Base-by-base conservation (phyloP, 768 basidiomycete species). In the Hypholoma fasciculare region DNA sequence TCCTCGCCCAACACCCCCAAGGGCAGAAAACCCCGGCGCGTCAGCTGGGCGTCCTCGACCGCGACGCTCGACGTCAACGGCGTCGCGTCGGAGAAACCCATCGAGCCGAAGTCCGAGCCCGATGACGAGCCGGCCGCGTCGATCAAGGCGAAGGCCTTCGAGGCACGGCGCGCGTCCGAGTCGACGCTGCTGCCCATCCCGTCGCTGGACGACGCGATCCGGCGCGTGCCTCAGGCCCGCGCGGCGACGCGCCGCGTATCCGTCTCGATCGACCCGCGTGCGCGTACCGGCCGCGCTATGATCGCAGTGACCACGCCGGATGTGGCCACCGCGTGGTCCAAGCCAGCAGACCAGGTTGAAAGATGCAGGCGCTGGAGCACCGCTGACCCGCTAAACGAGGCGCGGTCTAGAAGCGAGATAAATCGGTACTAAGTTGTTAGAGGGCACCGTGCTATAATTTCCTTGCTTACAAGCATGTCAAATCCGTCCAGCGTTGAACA, bases 21-120 rank as follows among this genome's bases (percentile, higher is more conserved):
- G 40, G 40, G 27, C 23, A 49, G 27, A 26, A 49, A 49, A 17
- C 51, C 62, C 38, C 68, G 69, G 48, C 65, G 69, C n/a, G 67
- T 71, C 7, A 71, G 69, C 44, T 71, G 70, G 69, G 71, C 72
- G 1, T 67, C 69, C 11, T 70, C 67, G 6, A 63, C 65, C 11
- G 61, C 63, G 7, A 70, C 68, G 11, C 59, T 67, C 19, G 64
- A 68, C 26, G 60, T 52, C 11, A 60, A 63, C n/a, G 64, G 65
- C 6, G 47, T 63, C 53, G 49, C 57, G 20, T 49, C 54, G 3
- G 53, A 59, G n/a, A 65, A 63, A 49, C 61, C 65, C 16, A 44
- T 69, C 47, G 54, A 63, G 20, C 44, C 57, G 11, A 14, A 39
- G 37, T 51, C 26, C 37, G 40, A 34, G 20, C 23, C 13, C 47